Base-by-base conservation (phyloP, 2,329 filamentous ascomycete genomes). In the Ophiobolus disseminans region DNA sequence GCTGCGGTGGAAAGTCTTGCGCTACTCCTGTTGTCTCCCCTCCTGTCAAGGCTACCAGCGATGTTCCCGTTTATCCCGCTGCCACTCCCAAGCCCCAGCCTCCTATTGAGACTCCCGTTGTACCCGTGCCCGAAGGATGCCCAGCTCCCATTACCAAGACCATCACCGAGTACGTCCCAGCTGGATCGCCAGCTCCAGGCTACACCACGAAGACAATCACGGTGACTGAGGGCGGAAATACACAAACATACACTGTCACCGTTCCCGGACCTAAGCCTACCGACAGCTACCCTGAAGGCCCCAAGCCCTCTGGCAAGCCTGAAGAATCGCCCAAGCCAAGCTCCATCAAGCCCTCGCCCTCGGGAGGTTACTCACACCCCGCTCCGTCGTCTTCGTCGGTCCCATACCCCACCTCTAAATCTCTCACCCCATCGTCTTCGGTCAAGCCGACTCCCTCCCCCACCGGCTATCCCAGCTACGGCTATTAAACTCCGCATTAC, bases 181-280 rank as follows among this genome's bases (percentile, higher is more conserved):
- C 39, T 19, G 52, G 42, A 35, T 51, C 54, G 14, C 54, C 54
- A 5, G 49, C 38, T 20, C 40, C 47, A 19, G 42, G 36, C n/a
- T 61, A 53, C 47, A 47, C 53, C 23, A 62, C 56, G 46, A 65
- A 67, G 58, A 69, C 65, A 21, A 63, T 66, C 49, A 70, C 67
- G 9, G 50, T 66, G 28, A 67, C 60, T 28, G 63, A 68, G 54
- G 34, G 23, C 21, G 60, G 60, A 36, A 39, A 50, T 16, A 49
- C 45, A 20, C 51, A 59, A 40, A 55, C 50, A 20, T 59, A 64
- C 53, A 66, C 64, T 11, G 56, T 69, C 10, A 67, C 62, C 21
- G 45, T 60, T 14, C 49, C 50, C 22, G 52, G 50, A 8, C 47
- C 47, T 37, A 50, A 31, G 19, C 40, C 40, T 17, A 55, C 53